phyloP scores from a whole-genome alignment of 2,329 filamentous ascomycete species.

The Apiospora sp. region DNA sequence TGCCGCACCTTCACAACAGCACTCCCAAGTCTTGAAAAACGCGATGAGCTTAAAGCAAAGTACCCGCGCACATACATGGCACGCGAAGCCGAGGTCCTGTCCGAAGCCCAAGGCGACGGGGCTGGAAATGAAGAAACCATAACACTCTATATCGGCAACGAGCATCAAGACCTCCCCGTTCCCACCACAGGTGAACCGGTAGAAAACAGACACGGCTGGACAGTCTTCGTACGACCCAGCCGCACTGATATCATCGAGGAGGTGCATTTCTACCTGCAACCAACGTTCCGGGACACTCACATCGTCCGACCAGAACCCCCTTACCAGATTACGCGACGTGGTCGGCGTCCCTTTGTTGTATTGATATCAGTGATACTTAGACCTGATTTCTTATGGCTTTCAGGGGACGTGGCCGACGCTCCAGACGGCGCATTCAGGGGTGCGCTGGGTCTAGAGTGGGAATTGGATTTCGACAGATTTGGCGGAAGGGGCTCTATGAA shows the following conservation, averaged over 20 bases:
- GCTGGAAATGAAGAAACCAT: constrained; percentile 46
- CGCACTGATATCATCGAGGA: constrained; percentile 52
- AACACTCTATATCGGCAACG: constrained; percentile 54
- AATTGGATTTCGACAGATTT: constrained; percentile 48
- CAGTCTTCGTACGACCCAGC: constrained; percentile 53
- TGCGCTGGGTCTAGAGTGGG: constrained; percentile 50
- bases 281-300: constrained; percentile 48
- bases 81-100: constrained; percentile 44
- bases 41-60: constrained; percentile 38
- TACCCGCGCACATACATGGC: constrained; percentile 48
- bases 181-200: constrained; percentile 30
- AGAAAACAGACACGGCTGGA: constrained; percentile 53
- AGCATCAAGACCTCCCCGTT: constrained; percentile 43
- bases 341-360: constrained; percentile 49
- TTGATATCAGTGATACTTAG: constrained; percentile 49
- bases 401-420: constrained; percentile 44
- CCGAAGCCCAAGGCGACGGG: constrained; percentile 31
- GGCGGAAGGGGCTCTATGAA: constrained; percentile 46
- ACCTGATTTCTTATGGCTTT: constrained; percentile 51
- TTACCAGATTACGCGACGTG: constrained; percentile 47
- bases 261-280: constrained; percentile 51
- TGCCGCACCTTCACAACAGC: constrained; percentile 50
- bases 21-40: constrained; percentile 36
- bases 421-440: constrained; percentile 42
- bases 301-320: constrained; percentile 45